Evolutionary conservation across 2,329 filamentous ascomycete genomes (phyloP).

Genomic region (Fusarium subtropicale): DNA sequence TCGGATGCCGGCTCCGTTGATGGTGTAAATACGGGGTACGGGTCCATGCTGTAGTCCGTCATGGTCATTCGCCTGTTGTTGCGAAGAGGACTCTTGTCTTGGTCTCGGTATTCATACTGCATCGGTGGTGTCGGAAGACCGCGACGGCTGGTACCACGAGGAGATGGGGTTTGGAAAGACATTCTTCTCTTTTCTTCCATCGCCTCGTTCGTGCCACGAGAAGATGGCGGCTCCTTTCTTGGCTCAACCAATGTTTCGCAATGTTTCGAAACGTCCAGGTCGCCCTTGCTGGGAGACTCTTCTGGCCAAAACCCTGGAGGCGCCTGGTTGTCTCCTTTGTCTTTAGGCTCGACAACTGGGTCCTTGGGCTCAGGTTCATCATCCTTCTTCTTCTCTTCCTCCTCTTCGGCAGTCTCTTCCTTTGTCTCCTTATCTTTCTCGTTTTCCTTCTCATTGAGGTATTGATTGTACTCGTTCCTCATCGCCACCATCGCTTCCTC

Average conservation of each 20-base stretch:
- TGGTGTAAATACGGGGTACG: constrained; percentile 29
- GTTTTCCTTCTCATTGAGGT: constrained; percentile 34
- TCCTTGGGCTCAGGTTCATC: constrained; percentile 26
- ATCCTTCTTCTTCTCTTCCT: constrained; percentile 6
- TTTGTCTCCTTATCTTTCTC: constrained; percentile 20
- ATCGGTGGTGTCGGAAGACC: background rate
- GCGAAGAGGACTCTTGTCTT: constrained; percentile 3
- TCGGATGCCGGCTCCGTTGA: constrained; percentile 27
- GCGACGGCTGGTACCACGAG: background rate
- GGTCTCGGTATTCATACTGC: background rate
- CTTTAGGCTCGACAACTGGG: constrained; percentile 10
- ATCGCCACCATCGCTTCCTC: constrained; percentile 44
- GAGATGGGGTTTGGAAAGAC: background rate
- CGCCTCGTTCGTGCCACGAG: constrained; percentile 12
- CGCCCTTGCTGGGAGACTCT: constrained; percentile 40
- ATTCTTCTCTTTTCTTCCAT: constrained; percentile 23
- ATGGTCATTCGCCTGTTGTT: constrained; percentile 10
- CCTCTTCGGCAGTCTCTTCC: background rate
- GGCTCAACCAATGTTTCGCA: constrained; percentile 7
- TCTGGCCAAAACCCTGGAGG: constrained; percentile 39
- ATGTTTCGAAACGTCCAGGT: constrained; percentile 20
- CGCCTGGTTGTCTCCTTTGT: constrained; percentile 24
- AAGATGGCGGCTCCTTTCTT: constrained; percentile 12
- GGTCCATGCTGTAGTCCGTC: constrained; percentile 28
- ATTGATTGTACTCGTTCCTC: constrained; percentile 39